Base-by-base conservation (phyloP, 306 rosid species). In the Purshia tridentata region DNA sequence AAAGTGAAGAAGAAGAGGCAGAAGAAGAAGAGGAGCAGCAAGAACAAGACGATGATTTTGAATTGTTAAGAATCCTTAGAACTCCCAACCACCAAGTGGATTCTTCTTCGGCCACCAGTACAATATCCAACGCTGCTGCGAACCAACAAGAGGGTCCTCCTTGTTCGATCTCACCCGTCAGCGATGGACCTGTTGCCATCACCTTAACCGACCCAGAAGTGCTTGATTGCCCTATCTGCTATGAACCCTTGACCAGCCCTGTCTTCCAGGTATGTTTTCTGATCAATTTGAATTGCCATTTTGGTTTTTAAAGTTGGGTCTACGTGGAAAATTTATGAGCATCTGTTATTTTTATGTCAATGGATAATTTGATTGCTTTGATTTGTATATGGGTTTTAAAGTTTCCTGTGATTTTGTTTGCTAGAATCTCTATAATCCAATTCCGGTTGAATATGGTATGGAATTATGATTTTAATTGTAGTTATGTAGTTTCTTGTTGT, bases 201-300 rank as follows among this genome's bases (percentile, higher is more conserved):
- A 68, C 70, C 51, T 74, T 93, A 39, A 67, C 85, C 12, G 97
- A 90, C n/a, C 87, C 97, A 4, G 96, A 90, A 48, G 92, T 90
- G 40, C 84, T 93, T 29, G 97, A 93, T 82, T 93, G 98, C 74
- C 81, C 71, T 60, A 86, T 93, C 69, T 92, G 98, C 85, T 87
- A 44, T 23, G 92, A 92, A 40, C 83, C 88, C 46, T 81, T 92
- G 85, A 44, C 75, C 35, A 8, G 57, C 48, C 98, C 98, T 53
- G 80, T 88, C 15, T 92, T 67, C 72, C 98, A 92, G 98, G 98
- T 92, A 11, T 9, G 35, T 74, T 60, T 15, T 65, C 49, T 6
- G 41, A 41, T 37, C 9, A 19, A 56, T 56, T 56, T 56, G 15
- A 56, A 56, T 56, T 4, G 29, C 58, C 29, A 18, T 1, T 53